A percentile compares a stretch with the other conserved stretches of the same genome.
These are phyloP conservation scores for Balakata baccata DNA, from an alignment of 345 rosid genomes.

Conservation along the genomic window DNA sequence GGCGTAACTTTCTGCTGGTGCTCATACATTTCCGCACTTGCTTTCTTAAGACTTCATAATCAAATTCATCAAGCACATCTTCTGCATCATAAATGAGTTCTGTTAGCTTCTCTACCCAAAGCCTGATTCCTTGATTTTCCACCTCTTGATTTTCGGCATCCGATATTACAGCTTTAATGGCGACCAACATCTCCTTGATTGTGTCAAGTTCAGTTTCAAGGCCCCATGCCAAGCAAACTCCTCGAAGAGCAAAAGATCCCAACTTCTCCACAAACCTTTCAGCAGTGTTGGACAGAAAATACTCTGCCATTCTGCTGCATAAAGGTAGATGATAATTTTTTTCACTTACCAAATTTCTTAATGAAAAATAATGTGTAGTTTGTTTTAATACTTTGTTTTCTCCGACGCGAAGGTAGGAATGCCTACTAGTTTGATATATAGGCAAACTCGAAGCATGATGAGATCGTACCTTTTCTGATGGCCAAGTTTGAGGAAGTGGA, in stretches of 20 bases:
- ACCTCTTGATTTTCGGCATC: constrained; percentile 24
- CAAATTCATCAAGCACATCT: constrained; percentile 18
- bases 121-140: not conserved
- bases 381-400: too few species aligned
- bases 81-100: constrained; percentile 15
- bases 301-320: not conserved
- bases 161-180: constrained; percentile 14
- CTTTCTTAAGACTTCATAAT: not conserved
- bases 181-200: not conserved
- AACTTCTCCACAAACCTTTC: not conserved
- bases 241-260: not conserved
- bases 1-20: not conserved
- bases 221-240: constrained; percentile 1
- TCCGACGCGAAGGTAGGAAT: too few species aligned
- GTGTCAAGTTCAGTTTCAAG: not conserved
- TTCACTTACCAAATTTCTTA: too few species aligned
- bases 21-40: not conserved
- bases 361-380: too few species aligned
- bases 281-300: not conserved
- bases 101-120: constrained; percentile 22
- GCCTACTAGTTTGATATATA: too few species aligned
- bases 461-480: too few species aligned
- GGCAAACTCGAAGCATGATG: too few species aligned
- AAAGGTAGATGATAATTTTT: too few species aligned
- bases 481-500: too few species aligned